Conservation (phyloP, 2,329 filamentous ascomycete genomes). For the Mollisia scopiformis region DNA sequence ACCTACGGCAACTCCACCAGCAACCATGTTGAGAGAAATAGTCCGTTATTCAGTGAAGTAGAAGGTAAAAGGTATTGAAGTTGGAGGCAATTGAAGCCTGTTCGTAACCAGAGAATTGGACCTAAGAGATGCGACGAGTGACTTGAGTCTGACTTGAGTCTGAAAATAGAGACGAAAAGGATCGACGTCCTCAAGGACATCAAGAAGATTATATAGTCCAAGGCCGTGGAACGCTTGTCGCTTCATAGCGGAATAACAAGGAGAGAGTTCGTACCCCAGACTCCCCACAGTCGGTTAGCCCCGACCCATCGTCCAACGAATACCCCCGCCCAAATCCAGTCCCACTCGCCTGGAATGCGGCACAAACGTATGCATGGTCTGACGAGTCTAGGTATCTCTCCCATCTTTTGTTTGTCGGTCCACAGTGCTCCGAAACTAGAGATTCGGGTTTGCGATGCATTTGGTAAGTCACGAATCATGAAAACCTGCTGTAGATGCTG, state of each 20-base stretch:
- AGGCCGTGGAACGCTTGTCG: not conserved
- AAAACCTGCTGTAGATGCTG: not conserved
- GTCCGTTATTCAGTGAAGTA: not conserved
- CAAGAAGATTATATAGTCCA: constrained; percentile 9
- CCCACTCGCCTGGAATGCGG: not conserved
- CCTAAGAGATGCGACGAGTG: not conserved
- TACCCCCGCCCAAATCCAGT: not conserved
- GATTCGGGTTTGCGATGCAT: not conserved
- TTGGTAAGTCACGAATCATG: not conserved
- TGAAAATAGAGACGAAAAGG: not conserved
- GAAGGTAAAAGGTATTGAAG: not conserved
- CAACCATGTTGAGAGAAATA: constrained; percentile 3
- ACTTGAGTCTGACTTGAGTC: not conserved
- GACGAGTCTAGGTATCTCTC: not conserved
- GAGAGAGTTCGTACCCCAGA: constrained; percentile 11
- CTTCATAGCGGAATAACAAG: not conserved
- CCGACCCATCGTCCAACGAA: not conserved
- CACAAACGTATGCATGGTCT: not conserved
- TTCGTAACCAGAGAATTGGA: not conserved
- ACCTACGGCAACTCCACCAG: constrained; percentile 13
- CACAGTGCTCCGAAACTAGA: constrained; percentile 15
- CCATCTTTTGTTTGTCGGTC: constrained; percentile 2
- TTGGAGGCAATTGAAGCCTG: not conserved
- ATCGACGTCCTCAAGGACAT: constrained; percentile 2
- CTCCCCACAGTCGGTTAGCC: constrained; percentile 2